A percentile compares a stretch with the other conserved stretches of the same genome.
These are phyloP conservation scores for Ambrosia trifida DNA, from an alignment of 129 eudicot species.

Conservation along the genomic window DNA sequence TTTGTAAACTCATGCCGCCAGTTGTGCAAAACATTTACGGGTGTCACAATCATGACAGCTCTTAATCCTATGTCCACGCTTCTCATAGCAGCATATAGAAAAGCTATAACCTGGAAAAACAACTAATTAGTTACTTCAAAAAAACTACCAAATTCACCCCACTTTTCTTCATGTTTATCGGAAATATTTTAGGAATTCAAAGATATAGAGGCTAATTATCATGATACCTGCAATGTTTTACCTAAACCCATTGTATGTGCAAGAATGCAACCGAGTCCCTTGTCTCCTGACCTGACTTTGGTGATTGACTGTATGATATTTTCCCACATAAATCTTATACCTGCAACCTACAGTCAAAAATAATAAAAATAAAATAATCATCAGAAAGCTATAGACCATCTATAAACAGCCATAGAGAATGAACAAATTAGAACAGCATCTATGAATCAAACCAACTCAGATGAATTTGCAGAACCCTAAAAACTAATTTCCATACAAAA, in stretches of 20 bases:
- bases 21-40: slow-evolving; percentile 94
- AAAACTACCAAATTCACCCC: not conserved
- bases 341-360: slow-evolving; percentile 63
- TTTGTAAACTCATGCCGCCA: slow-evolving; percentile 89
- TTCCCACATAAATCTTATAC: slow-evolving; percentile 98
- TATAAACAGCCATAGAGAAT: not conserved
- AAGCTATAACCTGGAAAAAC: slow-evolving; percentile 72
- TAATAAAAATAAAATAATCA: slow-evolving; percentile 4
- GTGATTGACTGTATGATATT: slow-evolving; percentile 79
- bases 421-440: slow-evolving; percentile 1
- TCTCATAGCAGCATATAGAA: slow-evolving; percentile 94
- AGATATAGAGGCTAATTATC: not conserved
- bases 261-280: slow-evolving; percentile 97
- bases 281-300: slow-evolving; percentile 82
- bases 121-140: slow-evolving; percentile 10
- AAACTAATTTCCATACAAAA: not conserved
- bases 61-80: slow-evolving; percentile 76
- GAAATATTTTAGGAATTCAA: not conserved
- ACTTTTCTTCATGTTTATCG: not conserved
- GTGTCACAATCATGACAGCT: slow-evolving; percentile 86
- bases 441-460: not conserved
- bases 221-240: slow-evolving; percentile 90
- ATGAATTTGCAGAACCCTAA: not conserved
- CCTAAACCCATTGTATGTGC: slow-evolving; percentile 99
- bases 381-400: not conserved